Base-by-base conservation (phyloP, 495 filamentous ascomycete genomes). In the Hyaloscypha bicolor region DNA sequence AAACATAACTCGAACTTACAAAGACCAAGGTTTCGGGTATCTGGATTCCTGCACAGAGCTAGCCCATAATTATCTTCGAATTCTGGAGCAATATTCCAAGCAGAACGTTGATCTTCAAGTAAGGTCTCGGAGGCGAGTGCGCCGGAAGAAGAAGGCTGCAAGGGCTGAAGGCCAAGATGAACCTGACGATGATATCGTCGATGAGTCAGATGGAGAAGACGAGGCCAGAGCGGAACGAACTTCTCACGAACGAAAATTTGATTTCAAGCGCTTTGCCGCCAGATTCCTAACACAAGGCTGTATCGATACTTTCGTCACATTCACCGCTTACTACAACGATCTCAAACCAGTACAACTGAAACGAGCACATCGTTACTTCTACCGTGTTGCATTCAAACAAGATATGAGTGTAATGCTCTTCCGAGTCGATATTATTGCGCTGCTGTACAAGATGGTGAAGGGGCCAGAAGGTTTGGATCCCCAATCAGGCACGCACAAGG, bases 61-160 rank as follows among this genome's bases (percentile, higher is more conserved):
- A 55, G 82, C 88, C 1, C 93, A 97, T 75, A 93, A 95, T 45
- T 97, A 97, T 76, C 78, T 98, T 45, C 90, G 93, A 39, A 93
- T 98, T 78, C 80, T 99, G 25, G 96, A 99, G 73, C 85, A 87
- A 0, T 99, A 97, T 74, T 94, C 94, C 3, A 96, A 96, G 75
- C 91, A 96, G 68, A 98, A 99, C 71, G 85, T 89, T 21, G 93
- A 97, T 74, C 81, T 99, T 78, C 96, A 97, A 76, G 86, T 99
- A 14, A 90, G 94, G 67, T 94, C 93, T 0, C 86, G 87, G 62
- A 85, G 89, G 61, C 82, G 87, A 61, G 85, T 87, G 22, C 83
- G 87, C 31, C 85, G 83, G 62, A 93, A 90, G 75, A 89, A 88
- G 76, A 93, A 90, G 76, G 81, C 85, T 21, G 71, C 71, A 6